Percentiles rank a stretch among this genome's conserved stretches.
Evolutionary conservation across 768 basidiomycete genomes (phyloP).

Genomic region (Solioccasus polychromus): DNA sequence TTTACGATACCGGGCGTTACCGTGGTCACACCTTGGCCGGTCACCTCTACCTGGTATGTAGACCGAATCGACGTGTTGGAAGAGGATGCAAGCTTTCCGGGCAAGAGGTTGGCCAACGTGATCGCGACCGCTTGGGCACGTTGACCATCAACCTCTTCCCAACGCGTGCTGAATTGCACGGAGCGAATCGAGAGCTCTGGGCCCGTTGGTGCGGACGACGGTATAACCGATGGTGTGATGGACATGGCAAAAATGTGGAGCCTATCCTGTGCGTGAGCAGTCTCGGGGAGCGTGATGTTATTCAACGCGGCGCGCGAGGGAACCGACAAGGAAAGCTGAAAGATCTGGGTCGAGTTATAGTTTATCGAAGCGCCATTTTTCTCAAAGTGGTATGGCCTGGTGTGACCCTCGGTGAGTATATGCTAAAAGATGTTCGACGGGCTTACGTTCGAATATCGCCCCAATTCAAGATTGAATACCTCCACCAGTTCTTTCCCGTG

Average conservation of each 20-base stretch:
- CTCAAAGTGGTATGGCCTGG: slow-evolving; percentile 49
- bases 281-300: slow-evolving; percentile 43
- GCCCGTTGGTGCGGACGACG: slow-evolving; percentile 21
- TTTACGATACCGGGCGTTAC: slow-evolving; percentile 39
- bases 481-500: slow-evolving; percentile 45
- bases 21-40: slow-evolving; percentile 41
- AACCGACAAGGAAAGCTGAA: slow-evolving; percentile 43
- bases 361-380: slow-evolving; percentile 33
- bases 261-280: slow-evolving; percentile 26
- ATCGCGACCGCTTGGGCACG: slow-evolving; percentile 50
- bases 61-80: slow-evolving; percentile 32
- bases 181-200: slow-evolving; percentile 40
- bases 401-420: slow-evolving; percentile 1
- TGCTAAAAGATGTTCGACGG: neutral
- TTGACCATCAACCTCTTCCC: slow-evolving; percentile 37
- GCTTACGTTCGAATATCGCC: slow-evolving; percentile 45
- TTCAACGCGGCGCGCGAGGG: slow-evolving; percentile 38
- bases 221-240: slow-evolving; percentile 33
- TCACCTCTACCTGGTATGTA: slow-evolving; percentile 35
- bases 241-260: slow-evolving; percentile 48
- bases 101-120: slow-evolving; percentile 49
- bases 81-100: slow-evolving; percentile 27
- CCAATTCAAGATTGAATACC: slow-evolving; percentile 37
- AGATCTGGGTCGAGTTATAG: slow-evolving; percentile 43
- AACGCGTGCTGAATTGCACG: slow-evolving; percentile 45